Conservation (phyloP, 352 stramenopile genomes). For the Phytophthora capsici region DNA sequence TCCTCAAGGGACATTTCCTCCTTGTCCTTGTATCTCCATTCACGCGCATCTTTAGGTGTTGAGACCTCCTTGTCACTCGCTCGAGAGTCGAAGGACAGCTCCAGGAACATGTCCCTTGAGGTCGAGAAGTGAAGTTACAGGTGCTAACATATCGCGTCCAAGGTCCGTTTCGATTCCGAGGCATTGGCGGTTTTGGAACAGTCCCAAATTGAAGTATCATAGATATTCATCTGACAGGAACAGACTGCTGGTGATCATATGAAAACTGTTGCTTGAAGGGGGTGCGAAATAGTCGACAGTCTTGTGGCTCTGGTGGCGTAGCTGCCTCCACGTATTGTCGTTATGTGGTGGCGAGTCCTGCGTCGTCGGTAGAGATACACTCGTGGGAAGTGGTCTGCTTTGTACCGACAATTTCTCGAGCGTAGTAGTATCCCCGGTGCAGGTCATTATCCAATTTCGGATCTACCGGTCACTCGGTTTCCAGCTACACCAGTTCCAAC, state of each 20-base stretch:
- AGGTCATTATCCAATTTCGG: slow-evolving; percentile 4
- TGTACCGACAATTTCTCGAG: not conserved
- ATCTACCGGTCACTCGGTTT: not conserved
- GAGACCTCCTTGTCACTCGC: slow-evolving; percentile 10
- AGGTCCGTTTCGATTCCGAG: not conserved
- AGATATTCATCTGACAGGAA: too few species aligned
- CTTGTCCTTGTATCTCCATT: slow-evolving; percentile 16
- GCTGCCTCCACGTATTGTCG: not conserved
- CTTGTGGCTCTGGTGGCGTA: not conserved
- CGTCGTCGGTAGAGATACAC: not conserved
- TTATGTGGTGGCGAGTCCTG: not conserved
- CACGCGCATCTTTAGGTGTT: slow-evolving; percentile 1
- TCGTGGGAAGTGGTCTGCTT: not conserved
- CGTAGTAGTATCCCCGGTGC: not conserved
- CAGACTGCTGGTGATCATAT: too few species aligned
- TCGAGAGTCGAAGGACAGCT: slow-evolving; percentile 39
- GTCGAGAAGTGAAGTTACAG: not conserved
- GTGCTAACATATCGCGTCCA: not conserved
- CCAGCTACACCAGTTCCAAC: too few species aligned
- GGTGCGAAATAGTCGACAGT: not conserved
- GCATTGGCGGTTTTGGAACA: not conserved
- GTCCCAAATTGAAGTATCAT: not conserved
- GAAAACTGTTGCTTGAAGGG: too few species aligned
- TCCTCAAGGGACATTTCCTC: slow-evolving; percentile 48
- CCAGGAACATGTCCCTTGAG: slow-evolving; percentile 27